Evolutionary conservation across 768 basidiomycete species (phyloP), one percentile per base, ranked within the genome.

Genomic region (Phanerochaete sordida): DNA sequence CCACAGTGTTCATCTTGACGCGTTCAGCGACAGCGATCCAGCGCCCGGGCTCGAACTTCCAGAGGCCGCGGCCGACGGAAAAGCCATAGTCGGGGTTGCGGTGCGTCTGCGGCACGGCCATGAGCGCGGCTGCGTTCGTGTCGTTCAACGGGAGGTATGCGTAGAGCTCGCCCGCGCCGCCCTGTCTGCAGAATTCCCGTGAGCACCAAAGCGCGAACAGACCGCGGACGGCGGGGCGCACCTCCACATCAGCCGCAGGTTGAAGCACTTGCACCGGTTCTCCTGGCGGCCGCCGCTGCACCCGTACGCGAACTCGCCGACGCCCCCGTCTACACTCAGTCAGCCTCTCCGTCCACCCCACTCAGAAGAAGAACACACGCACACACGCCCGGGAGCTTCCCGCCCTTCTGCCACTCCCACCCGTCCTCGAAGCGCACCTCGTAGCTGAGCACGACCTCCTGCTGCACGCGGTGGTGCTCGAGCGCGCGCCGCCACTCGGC

Each of bases 171-270:
- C 84, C 87, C 15, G 66, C 67, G 2, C 81, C 82, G 23, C 81
- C 71, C 1, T 78, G 70, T 62, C 87, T 86, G 62, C n/a, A 43
- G 31, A 16, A 11, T 13, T 15, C 15, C 2, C n/a, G 54, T 9
- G n/a, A 35, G 1, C 19, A 19, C 24, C 26, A 33, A 11, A 47
- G 3, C n/a, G 13, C 30, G 23, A 33, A 30, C 16, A n/a, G 1
- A n/a, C 2, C 12, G 24, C 45, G 49, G 44, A 60, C 11, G 56
- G 3, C 3, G 16, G 16, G 4, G 62, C 75, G 16, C 59, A 84
- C 84, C 87, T 79, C 88, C 88, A 91, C 90, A 91, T 91, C 15
- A 85, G 76, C 7, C 90, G 76, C 1, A 88, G 66, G 65, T 85
- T 75, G 70, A 92, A 91, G 69, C 89, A 91, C 51, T 79, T 77